Conservation (phyloP, 2,329 filamentous ascomycete species). For the Botrytis fabae region DNA sequence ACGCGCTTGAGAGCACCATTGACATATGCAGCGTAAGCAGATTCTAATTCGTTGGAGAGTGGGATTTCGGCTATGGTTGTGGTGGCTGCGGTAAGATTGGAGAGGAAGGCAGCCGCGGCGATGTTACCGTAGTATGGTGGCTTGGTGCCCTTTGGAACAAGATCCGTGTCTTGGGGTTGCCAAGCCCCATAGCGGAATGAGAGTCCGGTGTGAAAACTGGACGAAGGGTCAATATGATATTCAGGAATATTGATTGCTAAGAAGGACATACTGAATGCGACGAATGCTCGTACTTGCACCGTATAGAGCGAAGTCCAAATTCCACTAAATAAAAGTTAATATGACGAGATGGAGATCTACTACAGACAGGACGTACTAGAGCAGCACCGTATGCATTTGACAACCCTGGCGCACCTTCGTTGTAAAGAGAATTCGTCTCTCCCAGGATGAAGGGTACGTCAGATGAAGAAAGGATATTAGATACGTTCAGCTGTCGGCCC, state of each 20-base stretch:
- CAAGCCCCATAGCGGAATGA: constrained; percentile 62
- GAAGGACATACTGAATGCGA: constrained; percentile 48
- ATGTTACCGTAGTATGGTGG: constrained; percentile 65
- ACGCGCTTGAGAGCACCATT: constrained; percentile 48
- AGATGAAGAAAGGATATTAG: constrained; percentile 41
- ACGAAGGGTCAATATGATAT: background rate
- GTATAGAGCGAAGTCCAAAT: constrained; percentile 61
- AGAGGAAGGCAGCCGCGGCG: constrained; percentile 57
- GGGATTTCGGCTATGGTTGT: constrained; percentile 52
- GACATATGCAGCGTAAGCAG: constrained; percentile 58
- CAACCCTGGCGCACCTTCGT: constrained; percentile 60
- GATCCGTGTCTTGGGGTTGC: constrained; percentile 57
- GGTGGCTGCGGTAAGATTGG: constrained; percentile 42
- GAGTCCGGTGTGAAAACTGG: constrained; percentile 60
- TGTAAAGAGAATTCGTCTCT: constrained; percentile 62
- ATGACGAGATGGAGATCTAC: background rate
- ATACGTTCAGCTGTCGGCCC: constrained; percentile 41
- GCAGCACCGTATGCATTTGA: constrained; percentile 66
- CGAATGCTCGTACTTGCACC: constrained; percentile 56
- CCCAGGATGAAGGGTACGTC: constrained; percentile 38
- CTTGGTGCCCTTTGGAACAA: constrained; percentile 56
- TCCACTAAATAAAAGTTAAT: constrained; percentile 46
- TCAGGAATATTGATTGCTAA: background rate
- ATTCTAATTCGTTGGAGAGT: constrained; percentile 43
- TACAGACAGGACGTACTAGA: constrained; percentile 40